A percentile compares a stretch with the other conserved stretches of the same genome.
These are phyloP conservation scores for Russula earlei DNA, from an alignment of 768 basidiomycete genomes.

Conservation along the genomic window DNA sequence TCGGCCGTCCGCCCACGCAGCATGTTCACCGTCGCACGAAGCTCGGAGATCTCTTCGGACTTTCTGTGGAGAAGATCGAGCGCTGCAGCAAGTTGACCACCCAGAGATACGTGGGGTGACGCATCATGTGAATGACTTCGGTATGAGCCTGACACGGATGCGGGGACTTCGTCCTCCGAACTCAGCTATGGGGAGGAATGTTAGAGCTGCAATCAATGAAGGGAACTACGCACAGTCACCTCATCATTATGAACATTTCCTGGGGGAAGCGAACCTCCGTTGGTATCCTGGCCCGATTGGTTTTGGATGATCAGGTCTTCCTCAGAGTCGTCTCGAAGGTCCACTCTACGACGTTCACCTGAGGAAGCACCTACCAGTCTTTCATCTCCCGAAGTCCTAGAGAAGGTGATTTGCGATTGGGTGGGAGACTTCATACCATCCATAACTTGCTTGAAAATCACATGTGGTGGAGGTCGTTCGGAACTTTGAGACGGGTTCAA, in stretches of 20 bases:
- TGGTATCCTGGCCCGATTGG: background rate
- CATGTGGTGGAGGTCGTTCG: slow-evolving; percentile 3
- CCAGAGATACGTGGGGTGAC: background rate
- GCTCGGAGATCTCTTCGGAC: slow-evolving; percentile 15
- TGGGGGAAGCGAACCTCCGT: background rate
- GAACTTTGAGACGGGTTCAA: background rate
- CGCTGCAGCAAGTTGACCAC: slow-evolving; percentile 11
- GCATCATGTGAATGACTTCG: slow-evolving; percentile 5
- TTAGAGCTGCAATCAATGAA: background rate
- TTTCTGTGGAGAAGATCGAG: slow-evolving; percentile 14
- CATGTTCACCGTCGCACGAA: slow-evolving; percentile 1
- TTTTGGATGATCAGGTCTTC: background rate
- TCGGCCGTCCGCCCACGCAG: background rate
- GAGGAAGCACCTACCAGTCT: background rate
- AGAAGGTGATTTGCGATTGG: background rate
- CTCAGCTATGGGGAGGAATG: background rate
- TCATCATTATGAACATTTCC: background rate
- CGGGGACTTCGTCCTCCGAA: slow-evolving; percentile 11
- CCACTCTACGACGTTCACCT: background rate
- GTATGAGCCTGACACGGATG: slow-evolving; percentile 6
- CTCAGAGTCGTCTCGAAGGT: background rate
- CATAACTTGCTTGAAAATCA: slow-evolving; percentile 1
- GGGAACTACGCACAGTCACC: background rate
- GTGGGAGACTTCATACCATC: background rate
- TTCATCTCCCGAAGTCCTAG: background rate